Conservation (phyloP, 2,329 filamentous ascomycete genomes). For the Sporothrix inflata region DNA sequence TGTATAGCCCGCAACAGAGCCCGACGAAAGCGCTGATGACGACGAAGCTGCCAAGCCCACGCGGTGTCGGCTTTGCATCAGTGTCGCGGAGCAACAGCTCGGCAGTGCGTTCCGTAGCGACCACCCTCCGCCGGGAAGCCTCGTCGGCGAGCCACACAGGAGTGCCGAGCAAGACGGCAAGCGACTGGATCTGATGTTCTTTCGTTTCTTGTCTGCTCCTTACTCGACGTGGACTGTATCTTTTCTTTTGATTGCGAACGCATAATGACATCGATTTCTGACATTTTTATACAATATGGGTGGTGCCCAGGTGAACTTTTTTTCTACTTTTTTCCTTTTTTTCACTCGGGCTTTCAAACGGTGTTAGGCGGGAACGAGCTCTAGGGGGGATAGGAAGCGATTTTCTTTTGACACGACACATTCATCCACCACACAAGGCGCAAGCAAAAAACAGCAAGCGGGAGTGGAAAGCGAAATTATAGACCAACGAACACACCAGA, state of each 20-base stretch:
- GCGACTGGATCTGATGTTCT: slow-evolving; percentile 34
- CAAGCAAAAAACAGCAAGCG: not conserved
- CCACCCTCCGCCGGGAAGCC: slow-evolving; percentile 14
- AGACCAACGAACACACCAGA: not conserved
- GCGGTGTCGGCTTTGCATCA: slow-evolving; percentile 48
- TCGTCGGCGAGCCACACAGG: slow-evolving; percentile 26
- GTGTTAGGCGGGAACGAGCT: not conserved
- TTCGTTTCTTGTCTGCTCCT: not conserved
- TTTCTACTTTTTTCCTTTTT: not conserved
- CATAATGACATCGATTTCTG: slow-evolving; percentile 6
- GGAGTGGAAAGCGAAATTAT: not conserved
- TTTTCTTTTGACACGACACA: not conserved
- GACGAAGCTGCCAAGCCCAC: slow-evolving; percentile 46
- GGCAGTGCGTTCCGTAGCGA: slow-evolving; percentile 1
- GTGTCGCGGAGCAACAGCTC: slow-evolving; percentile 37
- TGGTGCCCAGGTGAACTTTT: not conserved
- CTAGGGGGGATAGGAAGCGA: not conserved
- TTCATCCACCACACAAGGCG: not conserved
- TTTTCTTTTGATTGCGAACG: not conserved
- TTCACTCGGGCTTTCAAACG: not conserved
- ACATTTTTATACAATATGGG: not conserved
- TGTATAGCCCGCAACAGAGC: slow-evolving; percentile 53
- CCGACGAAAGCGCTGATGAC: slow-evolving; percentile 43
- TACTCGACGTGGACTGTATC: not conserved
- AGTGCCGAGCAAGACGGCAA: slow-evolving; percentile 15